Evolutionary conservation across 164 flowering plant genomes (phyloP).

Genomic region (Aristolochia californica): DNA sequence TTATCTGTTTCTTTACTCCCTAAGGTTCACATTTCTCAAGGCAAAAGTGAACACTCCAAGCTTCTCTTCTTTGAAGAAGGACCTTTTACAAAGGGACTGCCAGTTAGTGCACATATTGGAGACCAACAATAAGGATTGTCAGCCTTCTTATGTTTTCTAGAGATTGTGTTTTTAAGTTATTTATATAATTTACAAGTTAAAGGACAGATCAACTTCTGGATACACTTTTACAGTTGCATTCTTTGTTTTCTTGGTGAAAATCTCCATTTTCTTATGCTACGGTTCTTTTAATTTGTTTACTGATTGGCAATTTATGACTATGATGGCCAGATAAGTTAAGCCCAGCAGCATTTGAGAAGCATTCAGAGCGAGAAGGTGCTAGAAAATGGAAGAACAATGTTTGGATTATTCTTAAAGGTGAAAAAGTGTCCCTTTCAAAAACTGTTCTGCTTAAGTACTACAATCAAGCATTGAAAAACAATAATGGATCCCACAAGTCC

Average conservation of each 20-base stretch:
- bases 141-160: no score
- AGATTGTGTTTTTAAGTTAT: no score
- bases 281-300: not conserved
- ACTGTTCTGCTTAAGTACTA: slow-evolving; percentile 71
- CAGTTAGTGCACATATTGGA: no score
- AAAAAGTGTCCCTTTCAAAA: slow-evolving; percentile 66
- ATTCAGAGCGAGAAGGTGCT: slow-evolving; percentile 75
- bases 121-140: no score
- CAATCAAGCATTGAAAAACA: slow-evolving; percentile 40
- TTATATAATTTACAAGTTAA: not conserved
- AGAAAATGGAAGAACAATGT: slow-evolving; percentile 82
- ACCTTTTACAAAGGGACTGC: no score
- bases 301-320: slow-evolving; percentile 6
- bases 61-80: no score
- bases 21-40: no score
- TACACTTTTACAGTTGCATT: no score
- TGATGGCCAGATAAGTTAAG: slow-evolving; percentile 52
- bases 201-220: not conserved
- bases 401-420: slow-evolving; percentile 71
- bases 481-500: slow-evolving; percentile 40
- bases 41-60: no score
- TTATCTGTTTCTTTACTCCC: no score
- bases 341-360: slow-evolving; percentile 91
- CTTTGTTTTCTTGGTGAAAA: not conserved
- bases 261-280: not conserved